Conservation (phyloP, 768 basidiomycete genomes). For the Postia placenta region DNA sequence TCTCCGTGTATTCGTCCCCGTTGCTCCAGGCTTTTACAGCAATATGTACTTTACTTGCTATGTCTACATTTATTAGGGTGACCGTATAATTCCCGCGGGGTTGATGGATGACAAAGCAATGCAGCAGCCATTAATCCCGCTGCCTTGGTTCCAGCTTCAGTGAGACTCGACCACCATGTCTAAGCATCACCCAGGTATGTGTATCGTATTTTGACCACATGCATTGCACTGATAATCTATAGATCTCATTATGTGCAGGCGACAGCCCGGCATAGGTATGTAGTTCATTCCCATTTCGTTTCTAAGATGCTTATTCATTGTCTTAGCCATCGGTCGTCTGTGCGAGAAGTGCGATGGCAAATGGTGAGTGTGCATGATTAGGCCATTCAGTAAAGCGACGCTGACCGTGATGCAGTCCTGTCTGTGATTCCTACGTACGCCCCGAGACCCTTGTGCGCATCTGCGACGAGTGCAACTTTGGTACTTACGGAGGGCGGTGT, state of each 20-base stretch:
- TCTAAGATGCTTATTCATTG: constrained; percentile 6
- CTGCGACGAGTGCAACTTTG: constrained; percentile 99
- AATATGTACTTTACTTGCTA: no score
- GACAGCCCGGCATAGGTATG: constrained; percentile 94
- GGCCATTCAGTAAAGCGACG: not conserved
- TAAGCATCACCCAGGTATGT: constrained; percentile 30
- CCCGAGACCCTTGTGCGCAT: constrained; percentile 97
- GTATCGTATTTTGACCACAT: not conserved
- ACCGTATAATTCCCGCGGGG: no score
- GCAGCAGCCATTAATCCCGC: no score
- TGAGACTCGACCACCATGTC: constrained; percentile 20
- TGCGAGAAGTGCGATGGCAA: constrained; percentile 99
- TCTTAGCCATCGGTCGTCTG: constrained; percentile 87
- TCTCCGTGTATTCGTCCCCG: no score
- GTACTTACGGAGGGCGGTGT: constrained; percentile 94
- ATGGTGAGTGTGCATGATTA: constrained; percentile 53
- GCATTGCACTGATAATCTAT: no score
- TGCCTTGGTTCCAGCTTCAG: not conserved
- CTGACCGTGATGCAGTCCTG: constrained; percentile 53
- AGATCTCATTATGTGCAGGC: constrained; percentile 99
- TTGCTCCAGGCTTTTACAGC: no score
- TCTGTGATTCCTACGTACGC: constrained; percentile 98
- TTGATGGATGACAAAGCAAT: constrained; percentile 1
- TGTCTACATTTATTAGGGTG: no score
- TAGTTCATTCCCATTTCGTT: constrained; percentile 3